These are phyloP conservation scores for Apocynum venetum DNA, from an alignment of 257 asterid genomes.

Conservation along the genomic window DNA sequence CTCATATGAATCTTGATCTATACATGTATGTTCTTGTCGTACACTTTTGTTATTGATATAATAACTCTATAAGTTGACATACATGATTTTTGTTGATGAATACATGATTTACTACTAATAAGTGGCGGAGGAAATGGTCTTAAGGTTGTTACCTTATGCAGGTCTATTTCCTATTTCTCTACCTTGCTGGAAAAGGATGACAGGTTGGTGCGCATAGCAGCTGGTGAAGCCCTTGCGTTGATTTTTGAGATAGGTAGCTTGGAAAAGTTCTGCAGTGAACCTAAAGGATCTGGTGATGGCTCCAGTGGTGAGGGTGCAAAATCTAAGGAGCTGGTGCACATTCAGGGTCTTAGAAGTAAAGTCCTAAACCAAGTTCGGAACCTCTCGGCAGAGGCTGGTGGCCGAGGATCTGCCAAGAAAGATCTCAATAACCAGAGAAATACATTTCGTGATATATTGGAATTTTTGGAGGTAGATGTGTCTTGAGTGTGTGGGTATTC, in stretches of 20 bases:
- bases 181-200: constrained; percentile 86
- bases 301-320: constrained; percentile 43
- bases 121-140: background rate
- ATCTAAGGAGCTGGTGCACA: constrained; percentile 44
- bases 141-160: constrained; percentile 29
- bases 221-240: constrained; percentile 94
- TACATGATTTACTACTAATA: background rate
- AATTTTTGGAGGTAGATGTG: constrained; percentile 67
- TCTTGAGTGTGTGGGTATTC: background rate
- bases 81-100: too few species aligned
- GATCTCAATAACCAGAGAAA: constrained; percentile 85
- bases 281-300: constrained; percentile 48
- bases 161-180: constrained; percentile 67
- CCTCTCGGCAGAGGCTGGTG: constrained; percentile 88
- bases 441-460: constrained; percentile 77
- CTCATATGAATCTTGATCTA: too few species aligned
- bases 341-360: constrained; percentile 72
- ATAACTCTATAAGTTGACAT: background rate
- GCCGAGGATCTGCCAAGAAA: constrained; percentile 89
- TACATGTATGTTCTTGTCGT: background rate
- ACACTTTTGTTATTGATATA: background rate
- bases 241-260: constrained; percentile 76
- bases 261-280: constrained; percentile 67
- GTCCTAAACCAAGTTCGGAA: constrained; percentile 62
- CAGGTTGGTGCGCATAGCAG: constrained; percentile 75